Evolutionary conservation across 2,329 filamentous ascomycete species (phyloP).

Genomic region (Nemania serpens): DNA sequence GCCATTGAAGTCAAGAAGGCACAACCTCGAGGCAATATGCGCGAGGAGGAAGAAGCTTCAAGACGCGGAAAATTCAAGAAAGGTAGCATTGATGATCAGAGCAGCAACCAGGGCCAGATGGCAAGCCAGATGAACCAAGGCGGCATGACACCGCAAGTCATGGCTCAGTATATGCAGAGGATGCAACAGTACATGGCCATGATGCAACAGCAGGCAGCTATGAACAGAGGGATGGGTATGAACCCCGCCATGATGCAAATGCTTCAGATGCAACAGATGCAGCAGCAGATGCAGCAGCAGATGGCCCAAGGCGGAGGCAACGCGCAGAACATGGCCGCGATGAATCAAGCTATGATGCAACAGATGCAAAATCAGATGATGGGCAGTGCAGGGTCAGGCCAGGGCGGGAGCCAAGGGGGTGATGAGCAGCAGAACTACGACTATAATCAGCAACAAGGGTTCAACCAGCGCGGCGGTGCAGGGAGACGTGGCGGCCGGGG

Average conservation of each 20-base stretch:
- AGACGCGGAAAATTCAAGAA: slow-evolving; percentile 66
- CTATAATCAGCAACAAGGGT: slow-evolving; percentile 38
- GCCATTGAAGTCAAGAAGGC: slow-evolving; percentile 98
- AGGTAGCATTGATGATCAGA: slow-evolving; percentile 50
- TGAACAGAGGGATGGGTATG: slow-evolving; percentile 73
- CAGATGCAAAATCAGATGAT: slow-evolving; percentile 53
- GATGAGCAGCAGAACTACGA: slow-evolving; percentile 37
- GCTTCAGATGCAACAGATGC: slow-evolving; percentile 78
- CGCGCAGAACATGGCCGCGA: slow-evolving; percentile 48
- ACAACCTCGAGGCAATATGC: slow-evolving; percentile 90
- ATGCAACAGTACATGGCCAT: slow-evolving; percentile 98
- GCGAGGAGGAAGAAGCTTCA: slow-evolving; percentile 81
- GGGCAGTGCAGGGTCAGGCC: slow-evolving; percentile 34
- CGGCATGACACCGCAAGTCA: slow-evolving; percentile 90
- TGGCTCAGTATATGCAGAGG: slow-evolving; percentile 97
- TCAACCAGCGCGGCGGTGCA: slow-evolving; percentile 37
- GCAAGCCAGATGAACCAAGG: slow-evolving; percentile 40
- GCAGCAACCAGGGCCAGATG: slow-evolving; percentile 38
- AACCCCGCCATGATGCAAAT: slow-evolving; percentile 79
- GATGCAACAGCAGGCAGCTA: slow-evolving; percentile 93
- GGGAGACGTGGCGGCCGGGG: slow-evolving; percentile 40
- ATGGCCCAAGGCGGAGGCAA: slow-evolving; percentile 46
- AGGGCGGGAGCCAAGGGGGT: slow-evolving; percentile 45
- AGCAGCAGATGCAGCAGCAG: slow-evolving; percentile 65
- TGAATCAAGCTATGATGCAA: slow-evolving; percentile 62